A percentile compares a stretch with the other conserved stretches of the same genome.
phyloP scores from a whole-genome alignment of 2,329 filamentous ascomycete species.

The Monosporascus sp. region DNA sequence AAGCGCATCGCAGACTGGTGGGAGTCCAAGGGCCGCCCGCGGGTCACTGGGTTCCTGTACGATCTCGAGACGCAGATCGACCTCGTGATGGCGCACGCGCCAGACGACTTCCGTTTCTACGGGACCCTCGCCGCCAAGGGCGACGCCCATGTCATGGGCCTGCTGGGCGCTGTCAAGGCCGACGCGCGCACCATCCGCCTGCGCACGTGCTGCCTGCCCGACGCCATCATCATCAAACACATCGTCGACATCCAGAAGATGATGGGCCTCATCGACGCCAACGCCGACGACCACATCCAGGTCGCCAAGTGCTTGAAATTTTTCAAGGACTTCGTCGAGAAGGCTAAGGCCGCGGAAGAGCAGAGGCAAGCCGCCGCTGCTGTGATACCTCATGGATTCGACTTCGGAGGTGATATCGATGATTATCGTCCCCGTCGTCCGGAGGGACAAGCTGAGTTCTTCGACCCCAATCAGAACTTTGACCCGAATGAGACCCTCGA shows the following conservation, averaged over 20 bases:
- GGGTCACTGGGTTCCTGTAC: conserved; percentile 52
- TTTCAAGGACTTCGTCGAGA: conserved; percentile 47
- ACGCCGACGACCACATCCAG: conserved; percentile 37
- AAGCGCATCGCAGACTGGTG: conserved; percentile 47
- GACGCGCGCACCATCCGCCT: conserved; percentile 49
- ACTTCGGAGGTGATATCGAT: no score
- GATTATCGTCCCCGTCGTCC: no score
- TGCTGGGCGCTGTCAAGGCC: conserved; percentile 47
- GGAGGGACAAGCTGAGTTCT: no score
- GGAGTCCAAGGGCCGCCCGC: conserved; percentile 47
- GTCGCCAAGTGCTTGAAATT: conserved; percentile 48
- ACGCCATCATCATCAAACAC: conserved; percentile 53
- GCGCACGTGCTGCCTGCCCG: conserved; percentile 53
- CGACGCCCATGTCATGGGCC: conserved; percentile 35
- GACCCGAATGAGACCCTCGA: no score
- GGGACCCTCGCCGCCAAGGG: conserved; percentile 39
- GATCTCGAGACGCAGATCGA: conserved; percentile 58
- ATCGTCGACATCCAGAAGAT: conserved; percentile 48
- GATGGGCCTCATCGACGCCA: conserved; percentile 43
- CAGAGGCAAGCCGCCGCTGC: not conserved
- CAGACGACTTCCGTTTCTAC: conserved; percentile 50
- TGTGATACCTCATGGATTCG: not conserved
- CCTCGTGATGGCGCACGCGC: conserved; percentile 41
- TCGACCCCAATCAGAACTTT: no score
- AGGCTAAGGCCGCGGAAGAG: conserved; percentile 28